These are phyloP conservation scores for Microbotryum silenes-acaulis DNA, from an alignment of 1,284 basidiomycete species.

Conservation along the genomic window DNA sequence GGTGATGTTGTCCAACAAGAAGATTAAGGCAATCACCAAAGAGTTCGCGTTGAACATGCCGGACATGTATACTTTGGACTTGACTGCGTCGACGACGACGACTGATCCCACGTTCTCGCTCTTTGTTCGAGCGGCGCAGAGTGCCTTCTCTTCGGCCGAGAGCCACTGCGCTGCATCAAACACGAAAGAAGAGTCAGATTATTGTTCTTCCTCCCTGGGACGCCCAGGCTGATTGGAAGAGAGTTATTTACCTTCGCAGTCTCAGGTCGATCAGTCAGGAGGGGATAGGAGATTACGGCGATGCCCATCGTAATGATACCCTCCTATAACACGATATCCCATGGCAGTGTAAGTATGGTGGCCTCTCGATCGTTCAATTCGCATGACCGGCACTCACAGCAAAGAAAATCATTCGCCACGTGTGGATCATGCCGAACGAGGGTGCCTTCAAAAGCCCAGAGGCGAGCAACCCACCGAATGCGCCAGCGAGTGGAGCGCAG, in stretches of 20 bases:
- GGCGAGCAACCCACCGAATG: constrained; percentile 38
- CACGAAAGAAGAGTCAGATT: too few relatives aligned
- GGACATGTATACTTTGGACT: constrained; percentile 27
- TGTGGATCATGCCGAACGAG: constrained; percentile 21
- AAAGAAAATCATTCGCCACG: constrained; percentile 38
- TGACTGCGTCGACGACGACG: constrained; percentile 37
- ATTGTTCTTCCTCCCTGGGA: too few relatives aligned
- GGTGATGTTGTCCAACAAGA: constrained; percentile 43
- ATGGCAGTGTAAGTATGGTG: too few relatives aligned
- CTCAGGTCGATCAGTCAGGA: constrained; percentile 39
- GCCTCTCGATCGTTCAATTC: too few relatives aligned
- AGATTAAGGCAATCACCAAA: constrained; percentile 36
- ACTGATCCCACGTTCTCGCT: constrained; percentile 40
- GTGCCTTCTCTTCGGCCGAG: constrained; percentile 37
- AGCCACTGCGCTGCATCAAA: constrained; percentile 33
- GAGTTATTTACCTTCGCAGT: constrained; percentile 27
- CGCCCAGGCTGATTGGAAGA: too few relatives aligned
- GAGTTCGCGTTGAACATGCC: constrained; percentile 33
- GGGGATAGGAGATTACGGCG: constrained; percentile 37
- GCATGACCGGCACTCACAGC: too few relatives aligned
- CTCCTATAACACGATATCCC: constrained; percentile 37
- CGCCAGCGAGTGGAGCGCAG: constrained; percentile 28
- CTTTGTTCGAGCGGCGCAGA: constrained; percentile 36
- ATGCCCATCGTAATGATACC: constrained; percentile 41
- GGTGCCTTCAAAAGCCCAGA: constrained; percentile 22